These are phyloP conservation scores for Fraxinus greggii DNA, from an alignment of 305 asterid species.

Conservation along the genomic window DNA sequence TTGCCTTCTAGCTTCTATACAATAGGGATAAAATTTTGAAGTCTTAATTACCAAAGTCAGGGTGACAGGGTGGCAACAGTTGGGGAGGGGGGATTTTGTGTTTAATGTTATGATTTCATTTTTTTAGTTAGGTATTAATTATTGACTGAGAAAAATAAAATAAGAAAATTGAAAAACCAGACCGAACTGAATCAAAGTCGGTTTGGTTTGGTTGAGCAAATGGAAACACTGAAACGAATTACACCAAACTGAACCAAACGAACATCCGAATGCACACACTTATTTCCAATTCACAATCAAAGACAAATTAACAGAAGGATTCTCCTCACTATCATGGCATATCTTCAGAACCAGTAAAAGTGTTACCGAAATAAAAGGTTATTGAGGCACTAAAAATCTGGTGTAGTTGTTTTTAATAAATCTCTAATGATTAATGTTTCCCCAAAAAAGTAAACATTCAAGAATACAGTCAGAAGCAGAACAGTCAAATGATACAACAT, in stretches of 20 bases:
- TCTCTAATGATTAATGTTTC: background rate
- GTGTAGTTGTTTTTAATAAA: constrained; percentile 1
- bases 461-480: constrained; percentile 8
- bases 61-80: background rate
- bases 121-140: background rate
- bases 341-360: background rate
- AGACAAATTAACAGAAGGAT: constrained; percentile 16
- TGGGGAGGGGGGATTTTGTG: background rate
- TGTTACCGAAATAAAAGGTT: background rate
- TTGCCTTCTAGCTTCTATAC: background rate
- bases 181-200: background rate
- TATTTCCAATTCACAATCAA: background rate
- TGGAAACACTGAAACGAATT: background rate
- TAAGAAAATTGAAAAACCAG: background rate
- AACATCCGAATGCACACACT: background rate
- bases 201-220: background rate
- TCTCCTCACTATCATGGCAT: constrained; percentile 12
- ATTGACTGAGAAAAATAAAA: background rate
- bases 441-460: background rate
- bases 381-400: constrained; percentile 11
- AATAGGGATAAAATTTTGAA: background rate
- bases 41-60: background rate
- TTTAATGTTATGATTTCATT: background rate
- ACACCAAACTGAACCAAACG: background rate
- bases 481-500: constrained; percentile 7